These are phyloP conservation scores for Purshia tridentata DNA, from an alignment of 306 rosid species.

Conservation along the genomic window DNA sequence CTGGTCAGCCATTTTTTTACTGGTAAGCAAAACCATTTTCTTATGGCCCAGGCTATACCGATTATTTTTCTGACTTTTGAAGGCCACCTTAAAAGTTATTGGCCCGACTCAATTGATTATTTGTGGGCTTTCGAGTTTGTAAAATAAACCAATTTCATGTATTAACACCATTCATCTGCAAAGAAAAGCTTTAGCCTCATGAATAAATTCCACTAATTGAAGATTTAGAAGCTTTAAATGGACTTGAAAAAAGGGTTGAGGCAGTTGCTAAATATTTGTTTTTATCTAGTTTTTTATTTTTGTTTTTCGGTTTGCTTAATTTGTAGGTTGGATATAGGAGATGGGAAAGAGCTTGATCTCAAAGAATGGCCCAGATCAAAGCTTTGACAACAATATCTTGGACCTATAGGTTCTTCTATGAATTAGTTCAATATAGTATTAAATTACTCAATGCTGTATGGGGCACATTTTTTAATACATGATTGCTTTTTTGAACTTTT, in stretches of 20 bases:
- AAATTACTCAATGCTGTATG: not conserved
- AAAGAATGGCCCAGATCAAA: slow-evolving; percentile 54
- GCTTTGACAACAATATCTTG: slow-evolving; percentile 82
- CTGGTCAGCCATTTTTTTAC: slow-evolving; percentile 90
- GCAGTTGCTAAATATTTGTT: not conserved
- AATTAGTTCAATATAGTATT: slow-evolving; percentile 1
- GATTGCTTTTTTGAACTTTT: slow-evolving; percentile 1
- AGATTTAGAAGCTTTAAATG: too few species aligned
- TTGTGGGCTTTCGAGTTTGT: not conserved
- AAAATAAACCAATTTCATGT: too few species aligned
- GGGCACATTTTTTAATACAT: not conserved
- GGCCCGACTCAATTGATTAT: not conserved
- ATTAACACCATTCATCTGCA: too few species aligned
- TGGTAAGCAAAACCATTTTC: slow-evolving; percentile 46
- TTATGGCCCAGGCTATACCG: too few species aligned
- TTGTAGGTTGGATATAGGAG: slow-evolving; percentile 84
- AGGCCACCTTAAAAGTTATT: too few species aligned
- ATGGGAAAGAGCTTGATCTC: slow-evolving; percentile 71
- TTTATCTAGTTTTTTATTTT: not conserved
- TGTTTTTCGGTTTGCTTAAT: not conserved
- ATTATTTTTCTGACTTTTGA: not conserved
- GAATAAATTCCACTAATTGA: too few species aligned
- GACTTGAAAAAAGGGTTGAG: not conserved
- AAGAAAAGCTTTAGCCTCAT: not conserved
- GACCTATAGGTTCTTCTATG: slow-evolving; percentile 64